Evolutionary conservation across 2,329 filamentous ascomycete genomes (phyloP).

Genomic region (Aspergillus hiratsukae): DNA sequence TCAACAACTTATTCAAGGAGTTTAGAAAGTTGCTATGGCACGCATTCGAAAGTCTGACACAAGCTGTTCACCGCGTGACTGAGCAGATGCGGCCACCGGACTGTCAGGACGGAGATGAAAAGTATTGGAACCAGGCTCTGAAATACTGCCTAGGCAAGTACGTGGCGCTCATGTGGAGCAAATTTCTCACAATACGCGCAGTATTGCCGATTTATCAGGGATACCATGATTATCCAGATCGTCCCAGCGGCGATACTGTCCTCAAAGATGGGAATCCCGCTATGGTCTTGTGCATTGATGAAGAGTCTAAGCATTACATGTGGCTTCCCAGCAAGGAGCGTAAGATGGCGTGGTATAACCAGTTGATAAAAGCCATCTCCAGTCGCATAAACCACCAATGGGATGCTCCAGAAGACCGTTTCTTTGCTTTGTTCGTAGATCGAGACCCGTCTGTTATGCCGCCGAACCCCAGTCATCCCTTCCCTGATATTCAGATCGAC

Average conservation of each 20-base stretch:
- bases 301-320: not conserved
- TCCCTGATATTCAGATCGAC: not conserved
- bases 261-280: not conserved
- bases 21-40: not conserved
- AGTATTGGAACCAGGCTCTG: not conserved
- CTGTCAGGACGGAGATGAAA: not conserved
- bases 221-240: not conserved
- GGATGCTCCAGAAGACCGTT: not conserved
- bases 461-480: not conserved
- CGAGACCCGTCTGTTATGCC: not conserved
- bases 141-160: not conserved
- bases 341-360: not conserved
- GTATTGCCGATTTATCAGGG: not conserved
- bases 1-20: not conserved
- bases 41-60: not conserved
- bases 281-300: not conserved
- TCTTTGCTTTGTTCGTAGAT: not conserved
- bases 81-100: not conserved
- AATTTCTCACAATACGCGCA: not conserved
- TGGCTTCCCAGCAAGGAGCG: not conserved
- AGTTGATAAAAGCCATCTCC: not conserved
- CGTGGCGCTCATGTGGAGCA: not conserved
- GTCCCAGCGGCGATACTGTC: not conserved
- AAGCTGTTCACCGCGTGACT: not conserved
- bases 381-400: not conserved